Evolutionary conservation across 2,329 filamentous ascomycete species (phyloP), one percentile per base, ranked within the genome.

Genomic region (Metarhizium sp.): DNA sequence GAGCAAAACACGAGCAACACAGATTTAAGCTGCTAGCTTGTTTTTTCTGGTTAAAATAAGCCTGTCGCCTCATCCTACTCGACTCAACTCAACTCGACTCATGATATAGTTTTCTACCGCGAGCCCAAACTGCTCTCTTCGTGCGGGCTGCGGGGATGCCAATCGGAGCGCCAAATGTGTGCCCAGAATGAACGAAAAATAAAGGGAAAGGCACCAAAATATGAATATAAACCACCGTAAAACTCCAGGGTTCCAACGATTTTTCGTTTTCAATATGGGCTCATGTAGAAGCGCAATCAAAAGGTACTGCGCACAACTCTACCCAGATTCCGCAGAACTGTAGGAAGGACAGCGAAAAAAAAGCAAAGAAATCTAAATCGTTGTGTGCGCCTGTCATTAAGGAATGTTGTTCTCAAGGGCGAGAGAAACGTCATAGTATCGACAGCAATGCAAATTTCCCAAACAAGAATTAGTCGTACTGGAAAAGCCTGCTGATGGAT

Each of bases 401-500:
- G n/a, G n/a, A 11, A 20, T 2, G 16, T 20, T 32, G 6, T 34
- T 34, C 32, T 34, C 32, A 34, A 34, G 20, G 20, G 18, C 16
- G 34, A 20, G 7, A 40, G n/a, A 16, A 51, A 6, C 14, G 25
- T 14, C 10, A 40, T 6, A 20, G 34, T 14, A 42, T 40, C 38
- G 52, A 18, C 46, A 8, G n/a, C 30, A 14, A 11, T 25, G 43
- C 32, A 30, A 30, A 42, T 8, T 25, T n/a, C 6, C 25, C 13
- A 13, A 18, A 14, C 25, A 16, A 38, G 13, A 11, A 13, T 61
- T 50, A 67, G 61, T 61, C 58, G 57, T 71, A 69, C 62, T 73
- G 69, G 60, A 99, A 99, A 52, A 99, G 80, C 58, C 94, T 90
- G 69, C 91, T 96, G 73, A 99, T 96, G 66, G 90, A 96, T 76